These are phyloP conservation scores for Ceratobasidium sp. DNA, from an alignment of 1,284 basidiomycete genomes.

Conservation along the genomic window DNA sequence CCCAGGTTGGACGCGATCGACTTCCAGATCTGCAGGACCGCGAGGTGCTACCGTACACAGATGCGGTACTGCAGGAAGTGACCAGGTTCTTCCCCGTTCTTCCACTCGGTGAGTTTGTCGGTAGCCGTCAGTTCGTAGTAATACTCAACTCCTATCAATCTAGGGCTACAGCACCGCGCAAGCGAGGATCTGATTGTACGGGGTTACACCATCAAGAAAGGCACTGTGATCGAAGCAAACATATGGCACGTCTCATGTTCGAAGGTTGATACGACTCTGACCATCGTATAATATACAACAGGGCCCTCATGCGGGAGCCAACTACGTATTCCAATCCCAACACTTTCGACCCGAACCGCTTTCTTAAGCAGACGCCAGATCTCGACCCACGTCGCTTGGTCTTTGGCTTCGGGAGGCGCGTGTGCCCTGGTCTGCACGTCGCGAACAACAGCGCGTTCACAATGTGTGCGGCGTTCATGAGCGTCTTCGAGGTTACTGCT, in stretches of 20 bases:
- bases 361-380: constrained; percentile 21
- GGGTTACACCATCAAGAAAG: constrained; percentile 23
- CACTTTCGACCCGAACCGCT: constrained; percentile 28
- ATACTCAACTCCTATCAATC: background rate
- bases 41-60: constrained; percentile 48
- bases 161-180: constrained; percentile 23
- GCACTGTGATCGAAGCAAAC: constrained; percentile 22
- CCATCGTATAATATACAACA: too few relatives aligned
- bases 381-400: constrained; percentile 27
- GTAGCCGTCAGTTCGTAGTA: too few relatives aligned
- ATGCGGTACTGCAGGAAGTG: constrained; percentile 50
- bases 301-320: constrained; percentile 23
- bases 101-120: background rate
- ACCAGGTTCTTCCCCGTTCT: constrained; percentile 18
- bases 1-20: constrained; percentile 38
- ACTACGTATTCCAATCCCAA: background rate
- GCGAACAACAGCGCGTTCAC: constrained; percentile 36
- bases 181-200: constrained; percentile 15
- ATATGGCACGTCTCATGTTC: background rate
- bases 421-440: constrained; percentile 36
- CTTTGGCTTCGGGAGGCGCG: constrained; percentile 38
- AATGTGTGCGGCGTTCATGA: constrained; percentile 28
- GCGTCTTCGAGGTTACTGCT: constrained; percentile 20
- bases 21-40: constrained; percentile 40
- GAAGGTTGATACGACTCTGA: too few relatives aligned